Evolutionary conservation across 176 grass and related monocot genomes (phyloP).

Genomic region (Oryza rufipogon): DNA sequence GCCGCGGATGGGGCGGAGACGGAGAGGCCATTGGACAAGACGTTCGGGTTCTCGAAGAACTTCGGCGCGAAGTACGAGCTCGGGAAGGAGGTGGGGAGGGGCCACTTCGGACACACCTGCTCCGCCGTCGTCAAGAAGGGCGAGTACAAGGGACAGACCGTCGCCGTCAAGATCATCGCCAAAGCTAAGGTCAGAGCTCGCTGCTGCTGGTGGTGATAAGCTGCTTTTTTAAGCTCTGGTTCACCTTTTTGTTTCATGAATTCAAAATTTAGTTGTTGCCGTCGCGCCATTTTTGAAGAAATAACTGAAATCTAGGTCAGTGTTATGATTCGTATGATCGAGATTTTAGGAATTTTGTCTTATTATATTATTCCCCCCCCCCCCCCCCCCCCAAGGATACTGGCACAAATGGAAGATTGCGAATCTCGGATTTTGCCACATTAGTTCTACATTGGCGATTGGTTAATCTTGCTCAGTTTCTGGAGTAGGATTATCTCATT

Average conservation of each 20-base stretch:
- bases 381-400: neutral
- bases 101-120: conserved; percentile 97
- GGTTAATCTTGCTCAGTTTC: neutral
- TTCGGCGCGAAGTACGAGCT: conserved; percentile 95
- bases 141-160: conserved; percentile 78
- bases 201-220: neutral
- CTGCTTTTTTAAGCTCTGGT: conserved; percentile 26
- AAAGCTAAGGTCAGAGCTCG: conserved; percentile 82
- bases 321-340: neutral
- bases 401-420: neutral
- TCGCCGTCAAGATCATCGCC: conserved; percentile 96
- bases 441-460: conserved; percentile 14
- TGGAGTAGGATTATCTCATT: neutral
- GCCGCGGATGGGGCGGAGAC: conserved; percentile 51
- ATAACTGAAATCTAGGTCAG: conserved; percentile 6
- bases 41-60: conserved; percentile 82
- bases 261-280: conserved; percentile 28
- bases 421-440: neutral
- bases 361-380: neutral
- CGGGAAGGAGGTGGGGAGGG: conserved; percentile 97
- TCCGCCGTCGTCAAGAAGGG: conserved; percentile 81
- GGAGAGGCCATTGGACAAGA: conserved; percentile 90
- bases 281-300: conserved; percentile 23
- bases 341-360: neutral
- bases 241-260: neutral